Evolutionary conservation across 1,139 yeast species (phyloP).

Genomic region (Magnusiomyces fungicola): DNA sequence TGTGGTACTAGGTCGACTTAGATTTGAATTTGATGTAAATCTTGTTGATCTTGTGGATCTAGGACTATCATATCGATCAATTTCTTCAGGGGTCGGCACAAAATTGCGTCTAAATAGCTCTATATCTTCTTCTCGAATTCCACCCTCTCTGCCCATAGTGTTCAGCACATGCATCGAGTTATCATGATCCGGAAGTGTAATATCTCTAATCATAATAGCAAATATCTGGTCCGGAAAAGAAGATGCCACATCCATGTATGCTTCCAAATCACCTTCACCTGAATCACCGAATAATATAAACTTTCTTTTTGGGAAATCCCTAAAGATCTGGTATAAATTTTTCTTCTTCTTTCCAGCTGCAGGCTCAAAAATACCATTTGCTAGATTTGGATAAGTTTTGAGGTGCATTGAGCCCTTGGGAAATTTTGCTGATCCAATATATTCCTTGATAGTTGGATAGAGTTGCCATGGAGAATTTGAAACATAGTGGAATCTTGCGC

Average conservation of each 20-base stretch:
- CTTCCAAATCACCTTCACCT: constrained; percentile 92
- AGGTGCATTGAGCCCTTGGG: constrained; percentile 78
- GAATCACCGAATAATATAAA: constrained; percentile 90
- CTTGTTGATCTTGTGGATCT: constrained; percentile 5
- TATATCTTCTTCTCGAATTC: background rate
- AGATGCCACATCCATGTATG: constrained; percentile 67
- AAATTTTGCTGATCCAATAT: constrained; percentile 46
- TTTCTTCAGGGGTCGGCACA: constrained; percentile 20
- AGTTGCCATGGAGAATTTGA: constrained; percentile 95
- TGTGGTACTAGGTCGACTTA: no score
- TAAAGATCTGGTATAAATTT: constrained; percentile 54
- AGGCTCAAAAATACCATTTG: constrained; percentile 79
- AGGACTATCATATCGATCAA: constrained; percentile 15
- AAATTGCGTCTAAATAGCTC: constrained; percentile 10
- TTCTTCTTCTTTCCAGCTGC: constrained; percentile 71
- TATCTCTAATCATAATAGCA: constrained; percentile 77
- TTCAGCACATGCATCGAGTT: constrained; percentile 10
- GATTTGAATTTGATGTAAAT: no score
- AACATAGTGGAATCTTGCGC: constrained; percentile 74
- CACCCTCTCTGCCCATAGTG: background rate
- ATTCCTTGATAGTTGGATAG: constrained; percentile 56
- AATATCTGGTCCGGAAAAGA: constrained; percentile 53
- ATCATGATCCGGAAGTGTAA: constrained; percentile 39
- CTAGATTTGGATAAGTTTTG: constrained; percentile 76
- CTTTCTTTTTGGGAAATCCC: constrained; percentile 68